phyloP scores from a whole-genome alignment of 768 basidiomycete genomes.

The Dioszegia aurantiaca region DNA sequence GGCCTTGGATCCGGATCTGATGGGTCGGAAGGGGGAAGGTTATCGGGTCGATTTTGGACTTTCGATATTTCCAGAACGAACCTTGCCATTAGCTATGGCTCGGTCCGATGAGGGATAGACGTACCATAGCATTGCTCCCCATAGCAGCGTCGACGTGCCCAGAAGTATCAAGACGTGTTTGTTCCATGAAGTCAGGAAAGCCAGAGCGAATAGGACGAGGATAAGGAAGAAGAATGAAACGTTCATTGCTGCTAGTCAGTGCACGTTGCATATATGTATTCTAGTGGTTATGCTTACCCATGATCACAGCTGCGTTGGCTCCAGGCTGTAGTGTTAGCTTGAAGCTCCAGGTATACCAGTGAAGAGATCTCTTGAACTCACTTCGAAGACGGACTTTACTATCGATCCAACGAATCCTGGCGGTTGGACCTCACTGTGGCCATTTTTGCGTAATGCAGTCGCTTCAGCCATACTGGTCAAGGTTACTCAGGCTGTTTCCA shows the following conservation, averaged over 20 bases:
- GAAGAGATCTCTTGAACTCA: no score
- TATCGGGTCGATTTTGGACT: constrained; percentile 39
- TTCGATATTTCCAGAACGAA: constrained; percentile 45
- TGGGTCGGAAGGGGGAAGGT: constrained; percentile 30
- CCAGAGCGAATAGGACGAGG: constrained; percentile 44
- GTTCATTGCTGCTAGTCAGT: constrained; percentile 42
- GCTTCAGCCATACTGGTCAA: no score
- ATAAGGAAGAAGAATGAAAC: constrained; percentile 47
- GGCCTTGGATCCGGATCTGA: neutral
- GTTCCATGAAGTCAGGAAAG: constrained; percentile 44
- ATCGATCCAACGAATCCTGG: constrained; percentile 39
- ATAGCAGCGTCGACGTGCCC: constrained; percentile 35
- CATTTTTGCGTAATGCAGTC: neutral
- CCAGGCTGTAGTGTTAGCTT: constrained; percentile 35
- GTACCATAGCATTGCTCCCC: constrained; percentile 49
- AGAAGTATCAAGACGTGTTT: constrained; percentile 46
- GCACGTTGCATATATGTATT: neutral
- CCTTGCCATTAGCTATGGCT: constrained; percentile 20
- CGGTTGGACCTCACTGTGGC: neutral
- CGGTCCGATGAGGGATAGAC: constrained; percentile 5
- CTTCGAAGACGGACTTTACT: constrained; percentile 49
- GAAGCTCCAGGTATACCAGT: no score
- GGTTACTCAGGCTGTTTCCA: no score
- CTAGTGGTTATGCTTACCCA: constrained; percentile 29
- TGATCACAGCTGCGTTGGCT: constrained; percentile 42